Conservation (phyloP, 164 flowering plant genomes). For the Saururus chinensis region DNA sequence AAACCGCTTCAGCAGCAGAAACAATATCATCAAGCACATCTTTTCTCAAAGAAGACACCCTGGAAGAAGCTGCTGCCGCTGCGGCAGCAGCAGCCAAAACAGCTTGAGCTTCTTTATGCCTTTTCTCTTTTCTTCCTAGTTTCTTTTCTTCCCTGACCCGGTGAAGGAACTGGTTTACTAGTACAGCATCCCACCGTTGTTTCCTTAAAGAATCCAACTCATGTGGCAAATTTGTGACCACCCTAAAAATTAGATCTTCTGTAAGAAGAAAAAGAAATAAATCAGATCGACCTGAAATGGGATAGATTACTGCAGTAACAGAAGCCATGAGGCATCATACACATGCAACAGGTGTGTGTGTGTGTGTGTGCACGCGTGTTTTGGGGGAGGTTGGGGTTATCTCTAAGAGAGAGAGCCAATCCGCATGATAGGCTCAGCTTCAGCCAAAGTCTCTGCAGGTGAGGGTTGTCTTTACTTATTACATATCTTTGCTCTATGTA, state of each 20-base stretch:
- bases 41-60: constrained; percentile 73
- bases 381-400: no score
- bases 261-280: constrained; percentile 14
- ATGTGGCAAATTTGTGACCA: constrained; percentile 50
- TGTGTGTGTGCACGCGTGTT: no score
- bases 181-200: constrained; percentile 77
- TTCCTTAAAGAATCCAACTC: constrained; percentile 49
- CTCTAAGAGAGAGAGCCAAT: no score
- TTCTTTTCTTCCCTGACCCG: constrained; percentile 76
- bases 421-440: no score
- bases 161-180: constrained; percentile 62
- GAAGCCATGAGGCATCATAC: no score
- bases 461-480: no score
- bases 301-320: background rate
- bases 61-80: constrained; percentile 92
- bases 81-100: constrained; percentile 95
- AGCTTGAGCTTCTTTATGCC: constrained; percentile 90
- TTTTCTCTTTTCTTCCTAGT: constrained; percentile 83
- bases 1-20: constrained; percentile 48
- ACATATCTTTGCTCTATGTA: no score
- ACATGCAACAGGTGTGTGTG: no score
- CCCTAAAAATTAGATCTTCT: constrained; percentile 62
- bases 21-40: constrained; percentile 50
- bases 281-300: background rate
- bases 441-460: no score